Conservation (phyloP, 148 eudicot species). For the Spergularia marina region DNA sequence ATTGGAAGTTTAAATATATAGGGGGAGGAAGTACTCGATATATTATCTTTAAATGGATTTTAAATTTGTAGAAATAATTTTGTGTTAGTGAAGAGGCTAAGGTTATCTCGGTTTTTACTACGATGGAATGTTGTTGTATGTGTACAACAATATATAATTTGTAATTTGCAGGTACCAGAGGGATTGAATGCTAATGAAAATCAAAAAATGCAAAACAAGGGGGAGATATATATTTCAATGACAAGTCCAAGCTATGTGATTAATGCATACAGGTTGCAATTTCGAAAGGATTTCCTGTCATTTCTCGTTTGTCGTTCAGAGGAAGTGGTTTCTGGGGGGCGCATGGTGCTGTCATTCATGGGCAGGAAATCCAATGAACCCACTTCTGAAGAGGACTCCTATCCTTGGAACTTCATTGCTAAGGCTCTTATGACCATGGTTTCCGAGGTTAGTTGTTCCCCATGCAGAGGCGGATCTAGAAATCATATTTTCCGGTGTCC, state of each 20-base stretch:
- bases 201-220: slow-evolving; percentile 40
- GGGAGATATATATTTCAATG: slow-evolving; percentile 50
- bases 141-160: too few relatives aligned
- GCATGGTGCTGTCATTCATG: slow-evolving; percentile 61
- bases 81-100: too few relatives aligned
- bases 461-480: too few relatives aligned
- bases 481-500: too few relatives aligned
- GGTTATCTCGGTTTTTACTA: too few relatives aligned
- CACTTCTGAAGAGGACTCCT: slow-evolving; percentile 25
- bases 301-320: slow-evolving; percentile 53
- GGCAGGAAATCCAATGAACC: slow-evolving; percentile 41
- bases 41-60: too few relatives aligned
- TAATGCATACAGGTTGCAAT: slow-evolving; percentile 48
- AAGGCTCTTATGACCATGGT: slow-evolving; percentile 49
- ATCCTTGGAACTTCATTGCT: slow-evolving; percentile 62
- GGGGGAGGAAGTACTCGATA: too few relatives aligned
- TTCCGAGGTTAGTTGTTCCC: slow-evolving; percentile 37
- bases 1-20: too few relatives aligned
- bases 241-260: slow-evolving; percentile 43
- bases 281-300: slow-evolving; percentile 39
- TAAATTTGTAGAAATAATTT: too few relatives aligned
- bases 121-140: not conserved
- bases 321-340: slow-evolving; percentile 57
- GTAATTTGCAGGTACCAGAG: slow-evolving; percentile 37
- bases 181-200: slow-evolving; percentile 28